Percentiles rank a stretch among this genome's conserved stretches.
Conservation (phyloP, 176 grass and related monocot species). For the Dactylis glomerata region DNA sequence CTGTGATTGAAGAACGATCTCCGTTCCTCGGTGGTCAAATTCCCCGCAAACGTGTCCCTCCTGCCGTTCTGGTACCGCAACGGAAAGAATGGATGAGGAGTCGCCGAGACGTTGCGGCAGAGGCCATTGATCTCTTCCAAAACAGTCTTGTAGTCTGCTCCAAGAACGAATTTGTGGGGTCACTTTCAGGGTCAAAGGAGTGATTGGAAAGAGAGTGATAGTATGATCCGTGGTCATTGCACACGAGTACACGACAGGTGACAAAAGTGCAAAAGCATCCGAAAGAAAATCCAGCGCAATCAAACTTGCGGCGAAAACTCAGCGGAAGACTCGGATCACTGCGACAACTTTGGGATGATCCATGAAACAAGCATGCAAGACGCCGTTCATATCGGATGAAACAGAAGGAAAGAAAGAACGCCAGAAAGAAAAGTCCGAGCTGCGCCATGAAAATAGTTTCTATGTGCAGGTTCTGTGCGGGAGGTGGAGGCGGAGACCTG, state of each 20-base stretch:
- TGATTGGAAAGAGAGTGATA: background rate
- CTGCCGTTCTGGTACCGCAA: constrained; percentile 48
- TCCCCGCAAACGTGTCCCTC: constrained; percentile 55
- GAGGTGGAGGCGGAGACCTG: constrained; percentile 29
- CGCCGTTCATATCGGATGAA: background rate
- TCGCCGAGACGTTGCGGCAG: constrained; percentile 35
- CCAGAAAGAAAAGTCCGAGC: background rate
- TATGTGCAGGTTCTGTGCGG: background rate
- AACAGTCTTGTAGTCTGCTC: constrained; percentile 54
- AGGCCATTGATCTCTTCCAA: constrained; percentile 57
- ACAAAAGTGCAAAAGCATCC: no score
- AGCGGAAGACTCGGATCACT: background rate
- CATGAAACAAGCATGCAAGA: background rate
- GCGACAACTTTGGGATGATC: background rate
- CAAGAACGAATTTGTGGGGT: background rate
- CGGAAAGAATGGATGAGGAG: background rate
- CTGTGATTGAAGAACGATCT: constrained; percentile 59
- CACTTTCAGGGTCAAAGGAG: background rate
- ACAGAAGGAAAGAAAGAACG: background rate
- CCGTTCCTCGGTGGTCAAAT: constrained; percentile 51
- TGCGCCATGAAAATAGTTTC: background rate
- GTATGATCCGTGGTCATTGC: background rate
- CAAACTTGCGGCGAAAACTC: background rate
- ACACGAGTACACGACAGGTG: background rate
- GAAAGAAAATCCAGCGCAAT: background rate